Conservation (phyloP, 768 basidiomycete genomes). For the Suillus clintonianus region DNA sequence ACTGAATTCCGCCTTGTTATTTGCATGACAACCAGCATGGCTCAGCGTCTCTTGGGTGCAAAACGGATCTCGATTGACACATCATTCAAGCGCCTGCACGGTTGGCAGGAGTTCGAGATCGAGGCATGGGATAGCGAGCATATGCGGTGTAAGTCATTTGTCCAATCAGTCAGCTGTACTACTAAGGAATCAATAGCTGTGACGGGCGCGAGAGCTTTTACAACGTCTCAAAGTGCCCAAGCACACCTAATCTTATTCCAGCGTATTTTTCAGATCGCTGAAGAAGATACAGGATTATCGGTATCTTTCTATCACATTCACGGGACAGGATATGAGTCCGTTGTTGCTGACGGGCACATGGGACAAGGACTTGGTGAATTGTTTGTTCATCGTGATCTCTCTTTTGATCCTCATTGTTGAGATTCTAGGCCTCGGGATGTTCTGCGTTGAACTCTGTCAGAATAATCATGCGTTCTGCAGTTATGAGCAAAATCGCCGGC, state of each 20-base stretch:
- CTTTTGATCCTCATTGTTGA: background rate
- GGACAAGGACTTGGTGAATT: conserved; percentile 16
- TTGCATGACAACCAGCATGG: conserved; percentile 27
- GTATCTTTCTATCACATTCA: conserved; percentile 26
- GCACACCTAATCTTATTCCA: conserved; percentile 25
- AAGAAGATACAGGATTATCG: conserved; percentile 10
- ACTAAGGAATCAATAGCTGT: conserved; percentile 17
- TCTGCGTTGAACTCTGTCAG: background rate
- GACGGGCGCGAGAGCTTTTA: conserved; percentile 20
- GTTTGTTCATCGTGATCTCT: background rate
- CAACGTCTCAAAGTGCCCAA: conserved; percentile 24
- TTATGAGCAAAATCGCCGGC: background rate
- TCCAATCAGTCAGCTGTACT: background rate
- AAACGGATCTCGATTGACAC: conserved; percentile 15
- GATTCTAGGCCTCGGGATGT: conserved; percentile 16
- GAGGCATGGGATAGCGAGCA: conserved; percentile 14
- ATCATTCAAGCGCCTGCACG: conserved; percentile 15
- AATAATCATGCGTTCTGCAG: no score
- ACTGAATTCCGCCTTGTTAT: conserved; percentile 19
- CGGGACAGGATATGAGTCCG: conserved; percentile 18
- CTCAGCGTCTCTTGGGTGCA: conserved; percentile 11
- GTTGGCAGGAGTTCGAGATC: conserved; percentile 21
- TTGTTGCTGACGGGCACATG: conserved; percentile 27
- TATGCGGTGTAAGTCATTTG: background rate
- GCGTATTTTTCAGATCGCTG: conserved; percentile 22